A percentile compares a stretch with the other conserved stretches of the same genome.
These are phyloP conservation scores for Boletus edulis DNA, from an alignment of 768 basidiomycete species.

Conservation along the genomic window DNA sequence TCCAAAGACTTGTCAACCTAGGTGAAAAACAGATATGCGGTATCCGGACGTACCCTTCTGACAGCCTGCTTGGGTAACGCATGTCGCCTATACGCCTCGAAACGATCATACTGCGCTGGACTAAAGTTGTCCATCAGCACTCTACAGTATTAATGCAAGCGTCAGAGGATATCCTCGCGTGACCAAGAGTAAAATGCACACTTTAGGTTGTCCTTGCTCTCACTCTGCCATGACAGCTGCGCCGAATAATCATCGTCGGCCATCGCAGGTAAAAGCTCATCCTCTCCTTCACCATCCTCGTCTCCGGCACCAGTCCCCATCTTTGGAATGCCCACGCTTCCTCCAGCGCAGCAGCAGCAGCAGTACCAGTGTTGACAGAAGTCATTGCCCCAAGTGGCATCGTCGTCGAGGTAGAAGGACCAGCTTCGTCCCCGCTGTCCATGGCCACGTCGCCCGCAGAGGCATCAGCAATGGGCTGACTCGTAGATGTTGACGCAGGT, in stretches of 20 bases:
- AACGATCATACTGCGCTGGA: constrained; percentile 80
- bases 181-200: constrained; percentile 29
- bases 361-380: neutral
- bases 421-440: constrained; percentile 22
- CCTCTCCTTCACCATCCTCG: constrained; percentile 71
- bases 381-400: neutral
- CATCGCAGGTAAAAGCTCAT: constrained; percentile 80
- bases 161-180: neutral
- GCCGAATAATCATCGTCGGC: constrained; percentile 88
- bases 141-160: constrained; percentile 35
- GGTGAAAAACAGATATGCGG: neutral
- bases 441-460: constrained; percentile 1
- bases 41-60: constrained; percentile 52
- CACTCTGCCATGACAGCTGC: constrained; percentile 79
- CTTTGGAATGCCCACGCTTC: constrained; percentile 8
- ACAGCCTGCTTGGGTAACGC: constrained; percentile 83
- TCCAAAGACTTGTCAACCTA: neutral
- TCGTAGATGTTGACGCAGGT: neutral
- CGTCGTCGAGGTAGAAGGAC: constrained; percentile 9
- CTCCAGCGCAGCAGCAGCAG: neutral
- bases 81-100: constrained; percentile 83
- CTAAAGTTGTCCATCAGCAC: constrained; percentile 89
- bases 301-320: constrained; percentile 19
- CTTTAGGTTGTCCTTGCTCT: constrained; percentile 88
- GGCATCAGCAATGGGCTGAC: constrained; percentile 9